Conservation (phyloP, 2,329 filamentous ascomycete species). For the Chaetomium olivaceum region DNA sequence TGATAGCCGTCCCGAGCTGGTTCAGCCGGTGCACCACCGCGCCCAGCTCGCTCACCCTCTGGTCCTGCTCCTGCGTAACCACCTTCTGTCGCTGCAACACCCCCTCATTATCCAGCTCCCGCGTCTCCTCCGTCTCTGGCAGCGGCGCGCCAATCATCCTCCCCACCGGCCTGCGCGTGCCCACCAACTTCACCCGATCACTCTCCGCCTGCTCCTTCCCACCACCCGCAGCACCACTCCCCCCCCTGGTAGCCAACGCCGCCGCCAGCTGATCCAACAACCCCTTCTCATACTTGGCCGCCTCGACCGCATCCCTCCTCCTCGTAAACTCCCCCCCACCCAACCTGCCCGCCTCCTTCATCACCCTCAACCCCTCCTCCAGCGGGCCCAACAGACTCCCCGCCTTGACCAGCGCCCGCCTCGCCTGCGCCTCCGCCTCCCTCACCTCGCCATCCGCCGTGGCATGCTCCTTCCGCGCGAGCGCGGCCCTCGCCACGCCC, state of each 20-base stretch:
- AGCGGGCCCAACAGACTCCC: slow-evolving; percentile 64
- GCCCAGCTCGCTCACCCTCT: slow-evolving; percentile 67
- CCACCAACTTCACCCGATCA: slow-evolving; percentile 54
- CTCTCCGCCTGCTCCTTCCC: slow-evolving; percentile 49
- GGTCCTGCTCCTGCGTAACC: slow-evolving; percentile 73
- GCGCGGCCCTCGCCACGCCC: slow-evolving; percentile 63
- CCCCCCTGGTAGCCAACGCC: slow-evolving; percentile 50
- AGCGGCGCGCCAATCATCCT: slow-evolving; percentile 72
- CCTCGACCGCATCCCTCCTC: slow-evolving; percentile 67
- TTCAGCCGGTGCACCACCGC: slow-evolving; percentile 71
- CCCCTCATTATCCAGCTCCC: slow-evolving; percentile 74
- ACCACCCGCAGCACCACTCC: slow-evolving; percentile 34
- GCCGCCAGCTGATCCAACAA: slow-evolving; percentile 72
- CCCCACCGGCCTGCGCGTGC: slow-evolving; percentile 43
- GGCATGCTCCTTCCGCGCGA: slow-evolving; percentile 69
- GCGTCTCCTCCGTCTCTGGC: slow-evolving; percentile 73
- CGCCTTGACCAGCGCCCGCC: slow-evolving; percentile 69
- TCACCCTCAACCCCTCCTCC: slow-evolving; percentile 62
- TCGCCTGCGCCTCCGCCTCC: slow-evolving; percentile 72
- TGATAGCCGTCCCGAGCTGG: slow-evolving; percentile 76
- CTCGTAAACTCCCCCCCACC: slow-evolving; percentile 75
- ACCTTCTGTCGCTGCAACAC: slow-evolving; percentile 73
- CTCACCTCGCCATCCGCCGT: slow-evolving; percentile 40
- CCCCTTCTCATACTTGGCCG: slow-evolving; percentile 72
- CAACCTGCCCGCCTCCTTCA: slow-evolving; percentile 57